phyloP scores from a whole-genome alignment of 73 alveolate genomes.

The Tetrahymena malaccensis region DNA sequence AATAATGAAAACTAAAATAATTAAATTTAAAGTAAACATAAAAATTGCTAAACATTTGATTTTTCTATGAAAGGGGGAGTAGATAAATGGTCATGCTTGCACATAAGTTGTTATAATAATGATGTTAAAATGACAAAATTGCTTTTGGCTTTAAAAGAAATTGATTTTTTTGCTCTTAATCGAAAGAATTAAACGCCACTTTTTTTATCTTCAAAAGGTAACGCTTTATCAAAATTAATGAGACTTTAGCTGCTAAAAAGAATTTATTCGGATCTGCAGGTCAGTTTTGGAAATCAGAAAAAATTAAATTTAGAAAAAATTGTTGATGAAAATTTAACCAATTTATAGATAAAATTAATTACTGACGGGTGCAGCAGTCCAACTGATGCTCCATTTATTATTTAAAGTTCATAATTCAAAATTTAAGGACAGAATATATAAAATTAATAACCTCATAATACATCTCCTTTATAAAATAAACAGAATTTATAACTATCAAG shows the following conservation, averaged over 20 bases:
- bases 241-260: neutral
- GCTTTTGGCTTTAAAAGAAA: neutral
- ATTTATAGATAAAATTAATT: neutral
- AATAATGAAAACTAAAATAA: neutral
- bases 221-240: neutral
- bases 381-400: neutral
- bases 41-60: slow-evolving; percentile 13
- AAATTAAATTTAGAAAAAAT: neutral
- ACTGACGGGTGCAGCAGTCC: neutral
- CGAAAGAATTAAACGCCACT: neutral
- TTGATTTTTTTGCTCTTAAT: neutral
- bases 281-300: neutral
- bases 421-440: neutral
- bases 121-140: slow-evolving; percentile 43
- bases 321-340: neutral
- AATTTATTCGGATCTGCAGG: neutral
- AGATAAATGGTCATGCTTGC: slow-evolving; percentile 49
- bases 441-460: no score
- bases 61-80: slow-evolving; percentile 46
- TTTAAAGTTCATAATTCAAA: neutral
- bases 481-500: no score
- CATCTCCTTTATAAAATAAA: neutral
- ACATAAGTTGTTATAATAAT: slow-evolving; percentile 52
- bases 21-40: neutral
- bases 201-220: neutral